Percentiles rank a stretch among this genome's conserved stretches.
phyloP scores from a whole-genome alignment of 2,329 filamentous ascomycete species.

The Mollisiaceae sp. region DNA sequence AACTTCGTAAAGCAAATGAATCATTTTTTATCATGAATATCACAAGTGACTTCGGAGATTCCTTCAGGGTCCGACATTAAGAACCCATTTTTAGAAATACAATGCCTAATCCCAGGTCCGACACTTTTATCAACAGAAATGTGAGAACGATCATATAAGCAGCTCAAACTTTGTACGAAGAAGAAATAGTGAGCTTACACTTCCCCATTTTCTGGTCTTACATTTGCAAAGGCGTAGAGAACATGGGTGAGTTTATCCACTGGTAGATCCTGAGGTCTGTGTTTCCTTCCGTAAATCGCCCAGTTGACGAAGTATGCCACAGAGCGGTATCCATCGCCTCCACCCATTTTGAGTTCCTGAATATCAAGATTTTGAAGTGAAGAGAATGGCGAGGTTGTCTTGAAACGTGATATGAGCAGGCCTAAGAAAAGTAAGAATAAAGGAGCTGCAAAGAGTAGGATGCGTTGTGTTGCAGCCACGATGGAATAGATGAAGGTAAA shows the following conservation, averaged over 20 bases:
- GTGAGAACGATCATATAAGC: neutral
- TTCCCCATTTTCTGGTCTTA: conserved; percentile 78
- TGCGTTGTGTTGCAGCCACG: conserved; percentile 31
- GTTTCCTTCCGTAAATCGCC: conserved; percentile 87
- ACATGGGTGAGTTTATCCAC: conserved; percentile 84
- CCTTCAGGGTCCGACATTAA: too few species aligned
- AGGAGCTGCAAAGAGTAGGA: conserved; percentile 22
- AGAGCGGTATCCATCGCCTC: conserved; percentile 59
- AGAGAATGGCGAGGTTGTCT: neutral
- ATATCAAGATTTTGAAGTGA: neutral
- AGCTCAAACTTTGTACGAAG: neutral
- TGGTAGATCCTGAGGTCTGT: conserved; percentile 84
- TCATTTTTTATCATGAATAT: neutral
- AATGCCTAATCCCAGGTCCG: neutral
- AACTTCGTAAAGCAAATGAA: neutral
- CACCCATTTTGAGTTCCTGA: conserved; percentile 33
- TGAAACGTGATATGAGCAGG: neutral
- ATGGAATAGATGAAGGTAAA: conserved; percentile 21
- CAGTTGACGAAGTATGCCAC: conserved; percentile 50
- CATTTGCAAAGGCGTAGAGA: conserved; percentile 89
- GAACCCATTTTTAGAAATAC: too few species aligned
- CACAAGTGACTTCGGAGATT: too few species aligned
- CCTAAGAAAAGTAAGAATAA: neutral
- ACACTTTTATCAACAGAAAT: neutral
- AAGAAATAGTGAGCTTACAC: conserved; percentile 55